Base-by-base conservation (phyloP, 176 grass and related monocot species). In the Luzula sylvatica region DNA sequence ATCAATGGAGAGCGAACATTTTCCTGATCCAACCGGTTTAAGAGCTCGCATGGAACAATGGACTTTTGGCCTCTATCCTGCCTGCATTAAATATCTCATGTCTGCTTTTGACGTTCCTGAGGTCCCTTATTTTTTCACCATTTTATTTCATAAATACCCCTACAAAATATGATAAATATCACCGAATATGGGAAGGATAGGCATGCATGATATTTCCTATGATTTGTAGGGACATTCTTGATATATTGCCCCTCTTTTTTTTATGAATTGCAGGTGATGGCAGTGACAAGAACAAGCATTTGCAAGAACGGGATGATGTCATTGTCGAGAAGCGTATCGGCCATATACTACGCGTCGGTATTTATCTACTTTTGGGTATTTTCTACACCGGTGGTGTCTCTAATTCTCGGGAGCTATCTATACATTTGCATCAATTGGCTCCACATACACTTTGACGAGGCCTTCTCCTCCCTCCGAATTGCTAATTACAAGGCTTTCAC, bases 81-180 rank as follows among this genome's bases (percentile, higher is more conserved):
- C 84, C 62, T 89, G 90, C 56, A 86, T 96, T 78, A 96, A 95
- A 61, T 95, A 95, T 40, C 90, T 88, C 70, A 95, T 95, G 90
- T 88, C 90, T 26, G 90, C 90, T 47, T 88, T 95, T 74, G 90
- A 87, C 39, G 75, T 87, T 58, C 83, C 83, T 24, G 84, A 88
- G 90, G 90, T 96, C 39, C 61, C 58, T 42, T 67, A 15, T 61
- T 11, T 56, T 72, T 22, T 65, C 40, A 45, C 14, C 16, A 28
- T 18, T 20, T 28, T 20, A 32, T 27, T 48, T 30, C 30, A 35
- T n/a, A n/a, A n/a, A 11, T 56, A 55, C 65, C 26, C 0, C 30
- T 13, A 38, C 2, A 25, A 48, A 38, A 11, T 78, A 19, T 7
- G 29, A 23, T 18, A 19, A 42, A 3, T 15, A 13, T 44, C n/a